A percentile compares a stretch with the other conserved stretches of the same genome.
Evolutionary conservation across 2,329 filamentous ascomycete genomes (phyloP).

Genomic region (Talaromyces islandicus): DNA sequence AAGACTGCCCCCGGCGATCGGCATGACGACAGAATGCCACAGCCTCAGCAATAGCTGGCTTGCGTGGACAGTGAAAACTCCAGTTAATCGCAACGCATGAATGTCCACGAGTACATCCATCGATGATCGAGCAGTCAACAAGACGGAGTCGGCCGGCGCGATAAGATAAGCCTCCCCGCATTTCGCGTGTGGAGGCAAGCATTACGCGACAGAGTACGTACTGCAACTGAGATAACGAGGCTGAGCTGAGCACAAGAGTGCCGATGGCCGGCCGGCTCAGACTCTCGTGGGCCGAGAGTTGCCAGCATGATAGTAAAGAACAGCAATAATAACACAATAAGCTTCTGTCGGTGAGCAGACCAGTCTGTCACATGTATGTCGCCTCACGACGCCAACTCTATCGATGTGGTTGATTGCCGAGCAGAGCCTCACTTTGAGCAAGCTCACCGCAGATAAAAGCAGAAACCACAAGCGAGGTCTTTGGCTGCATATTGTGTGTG

Average conservation of each 20-base stretch:
- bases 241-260: not conserved
- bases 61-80: no score
- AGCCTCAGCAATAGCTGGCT: no score
- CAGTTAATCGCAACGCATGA: not conserved
- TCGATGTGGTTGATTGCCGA: not conserved
- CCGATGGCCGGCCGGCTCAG: not conserved
- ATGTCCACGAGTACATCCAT: not conserved
- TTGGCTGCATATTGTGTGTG: not conserved
- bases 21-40: no score
- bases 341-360: not conserved
- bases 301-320: no score
- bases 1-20: no score
- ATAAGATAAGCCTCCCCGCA: not conserved
- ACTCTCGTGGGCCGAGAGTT: not conserved
- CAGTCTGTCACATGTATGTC: not conserved
- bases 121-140: not conserved
- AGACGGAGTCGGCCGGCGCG: not conserved
- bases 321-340: not conserved
- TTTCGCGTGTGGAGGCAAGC: not conserved
- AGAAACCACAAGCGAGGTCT: not conserved
- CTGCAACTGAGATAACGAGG: not conserved
- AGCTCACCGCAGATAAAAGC: not conserved
- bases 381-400: not conserved
- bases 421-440: not conserved
- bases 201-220: no score